Evolutionary conservation across 2,329 filamentous ascomycete genomes (phyloP).

Genomic region (Trichoderma simmonsii): DNA sequence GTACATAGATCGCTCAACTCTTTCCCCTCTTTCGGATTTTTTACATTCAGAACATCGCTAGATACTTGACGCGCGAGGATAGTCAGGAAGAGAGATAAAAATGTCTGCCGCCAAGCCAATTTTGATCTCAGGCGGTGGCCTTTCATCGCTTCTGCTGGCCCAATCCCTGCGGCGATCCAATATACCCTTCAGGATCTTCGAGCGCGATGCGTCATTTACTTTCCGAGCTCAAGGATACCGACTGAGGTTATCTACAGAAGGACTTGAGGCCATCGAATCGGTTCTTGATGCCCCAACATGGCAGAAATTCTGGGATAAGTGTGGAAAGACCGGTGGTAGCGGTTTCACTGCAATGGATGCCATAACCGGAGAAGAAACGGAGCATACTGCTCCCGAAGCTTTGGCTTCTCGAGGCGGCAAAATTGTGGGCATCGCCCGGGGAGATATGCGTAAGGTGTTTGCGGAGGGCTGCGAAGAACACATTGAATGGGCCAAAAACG

Average conservation of each 20-base stretch:
- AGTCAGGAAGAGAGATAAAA: not conserved
- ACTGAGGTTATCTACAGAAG: constrained; percentile 54
- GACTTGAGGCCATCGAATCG: constrained; percentile 58
- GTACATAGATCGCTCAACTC: not conserved
- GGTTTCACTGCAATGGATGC: constrained; percentile 53
- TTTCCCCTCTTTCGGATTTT: not conserved
- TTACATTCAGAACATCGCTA: not conserved
- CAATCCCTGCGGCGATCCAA: constrained; percentile 40
- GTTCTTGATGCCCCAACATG: constrained; percentile 49
- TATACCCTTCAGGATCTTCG: constrained; percentile 55
- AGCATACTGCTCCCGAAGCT: constrained; percentile 28
- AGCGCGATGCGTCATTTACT: constrained; percentile 47
- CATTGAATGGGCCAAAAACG: constrained; percentile 54
- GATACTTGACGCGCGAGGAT: not conserved
- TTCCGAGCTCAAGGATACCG: constrained; percentile 63
- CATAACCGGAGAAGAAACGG: constrained; percentile 46
- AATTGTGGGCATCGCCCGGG: constrained; percentile 59
- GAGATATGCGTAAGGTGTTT: constrained; percentile 61
- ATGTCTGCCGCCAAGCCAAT: constrained; percentile 33
- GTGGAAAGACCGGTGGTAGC: constrained; percentile 57
- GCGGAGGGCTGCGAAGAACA: constrained; percentile 52
- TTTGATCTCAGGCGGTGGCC: constrained; percentile 44
- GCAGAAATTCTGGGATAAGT: constrained; percentile 55
- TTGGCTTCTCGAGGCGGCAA: constrained; percentile 55
- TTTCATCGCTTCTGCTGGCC: constrained; percentile 43